Conservation (phyloP, 75 land plant species). For the Cupressus sempervirens region DNA sequence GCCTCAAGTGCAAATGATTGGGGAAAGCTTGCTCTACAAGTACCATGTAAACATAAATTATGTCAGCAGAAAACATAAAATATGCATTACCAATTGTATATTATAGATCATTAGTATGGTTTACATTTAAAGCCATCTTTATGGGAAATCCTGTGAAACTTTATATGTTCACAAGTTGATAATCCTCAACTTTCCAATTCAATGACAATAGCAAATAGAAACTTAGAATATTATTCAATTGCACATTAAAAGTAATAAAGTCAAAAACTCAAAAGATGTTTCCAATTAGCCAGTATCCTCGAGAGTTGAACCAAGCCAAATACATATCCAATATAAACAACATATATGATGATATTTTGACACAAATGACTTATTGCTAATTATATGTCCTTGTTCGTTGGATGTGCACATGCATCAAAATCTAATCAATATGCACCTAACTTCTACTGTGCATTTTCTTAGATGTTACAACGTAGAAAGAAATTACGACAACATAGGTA, state of each 20-base stretch:
- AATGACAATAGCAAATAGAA: not conserved
- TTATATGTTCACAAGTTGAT: not conserved
- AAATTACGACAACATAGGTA: not conserved
- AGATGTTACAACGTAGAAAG: not conserved
- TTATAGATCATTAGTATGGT: not conserved
- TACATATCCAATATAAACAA: not conserved
- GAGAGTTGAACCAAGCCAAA: not conserved
- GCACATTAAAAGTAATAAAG: not conserved
- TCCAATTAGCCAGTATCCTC: not conserved
- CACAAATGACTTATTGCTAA: not conserved
- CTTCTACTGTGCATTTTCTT: not conserved
- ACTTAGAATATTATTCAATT: not conserved
- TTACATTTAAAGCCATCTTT: no score
- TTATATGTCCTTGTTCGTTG: not conserved
- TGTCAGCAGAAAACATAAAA: not conserved
- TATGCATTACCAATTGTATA: not conserved
- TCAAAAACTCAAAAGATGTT: not conserved
- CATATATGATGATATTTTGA: not conserved
- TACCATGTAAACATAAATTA: not conserved
- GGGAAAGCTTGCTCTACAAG: constrained; percentile 78
- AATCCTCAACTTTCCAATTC: not conserved
- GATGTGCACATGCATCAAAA: not conserved
- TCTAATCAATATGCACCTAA: not conserved
- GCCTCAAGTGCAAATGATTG: constrained; percentile 96
- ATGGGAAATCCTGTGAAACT: not conserved